Evolutionary conservation across 192 early-diverging fungal species (phyloP).

Genomic region (Umbelopsis sp.): DNA sequence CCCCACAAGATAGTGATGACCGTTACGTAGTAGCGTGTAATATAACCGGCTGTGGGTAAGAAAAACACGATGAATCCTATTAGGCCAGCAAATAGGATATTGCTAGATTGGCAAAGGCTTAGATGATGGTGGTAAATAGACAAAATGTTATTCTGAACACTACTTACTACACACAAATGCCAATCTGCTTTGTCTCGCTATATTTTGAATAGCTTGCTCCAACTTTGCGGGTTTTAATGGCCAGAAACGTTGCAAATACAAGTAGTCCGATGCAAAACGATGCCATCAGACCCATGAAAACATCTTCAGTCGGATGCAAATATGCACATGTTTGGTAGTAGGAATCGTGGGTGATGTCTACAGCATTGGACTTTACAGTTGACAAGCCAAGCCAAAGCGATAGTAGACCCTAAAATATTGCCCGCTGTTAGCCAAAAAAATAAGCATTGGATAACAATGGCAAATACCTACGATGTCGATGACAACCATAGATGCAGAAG

Average conservation of each 20-base stretch:
- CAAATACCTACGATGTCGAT: slow-evolving; percentile 37
- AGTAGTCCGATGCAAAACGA: slow-evolving; percentile 38
- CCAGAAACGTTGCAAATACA: slow-evolving; percentile 44
- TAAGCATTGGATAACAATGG: not conserved
- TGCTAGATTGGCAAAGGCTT: slow-evolving; percentile 28
- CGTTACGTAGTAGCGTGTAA: slow-evolving; percentile 45
- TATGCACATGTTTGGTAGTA: slow-evolving; percentile 36
- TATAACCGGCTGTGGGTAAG: slow-evolving; percentile 42
- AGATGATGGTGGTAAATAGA: not conserved
- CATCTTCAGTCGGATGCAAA: slow-evolving; percentile 11
- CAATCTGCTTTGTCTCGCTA: slow-evolving; percentile 54
- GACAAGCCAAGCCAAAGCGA: slow-evolving; percentile 24
- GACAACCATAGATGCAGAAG: slow-evolving; percentile 42
- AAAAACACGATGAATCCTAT: slow-evolving; percentile 47
- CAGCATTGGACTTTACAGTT: not conserved
- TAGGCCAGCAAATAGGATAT: slow-evolving; percentile 48
- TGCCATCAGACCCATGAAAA: slow-evolving; percentile 28
- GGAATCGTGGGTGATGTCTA: slow-evolving; percentile 16
- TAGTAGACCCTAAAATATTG: not conserved
- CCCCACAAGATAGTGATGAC: slow-evolving; percentile 49
- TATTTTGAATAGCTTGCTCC: slow-evolving; percentile 45
- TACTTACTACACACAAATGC: slow-evolving; percentile 55
- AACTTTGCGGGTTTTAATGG: slow-evolving; percentile 46
- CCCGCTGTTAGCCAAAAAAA: not conserved
- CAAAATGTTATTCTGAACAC: not conserved